Conservation (phyloP, 495 filamentous ascomycete species). For the Aspergillus olivimuriae region DNA sequence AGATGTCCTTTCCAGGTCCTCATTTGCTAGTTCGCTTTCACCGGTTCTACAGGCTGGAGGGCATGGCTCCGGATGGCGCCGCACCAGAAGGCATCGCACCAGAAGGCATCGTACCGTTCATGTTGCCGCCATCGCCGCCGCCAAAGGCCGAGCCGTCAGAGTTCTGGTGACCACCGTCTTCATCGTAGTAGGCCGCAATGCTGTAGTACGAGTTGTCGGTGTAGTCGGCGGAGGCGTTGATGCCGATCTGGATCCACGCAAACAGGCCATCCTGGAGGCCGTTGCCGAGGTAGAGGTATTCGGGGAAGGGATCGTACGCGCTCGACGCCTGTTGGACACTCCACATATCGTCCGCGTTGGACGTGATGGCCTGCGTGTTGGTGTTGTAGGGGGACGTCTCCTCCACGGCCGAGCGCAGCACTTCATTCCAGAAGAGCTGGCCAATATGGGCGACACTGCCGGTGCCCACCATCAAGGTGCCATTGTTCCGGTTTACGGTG, state of each 20-base stretch:
- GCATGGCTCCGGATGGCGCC: background rate
- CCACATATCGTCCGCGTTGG: conserved; percentile 42
- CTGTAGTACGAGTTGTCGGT: conserved; percentile 34
- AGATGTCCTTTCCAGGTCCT: too few relatives aligned
- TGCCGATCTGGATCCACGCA: conserved; percentile 52
- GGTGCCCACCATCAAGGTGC: conserved; percentile 36
- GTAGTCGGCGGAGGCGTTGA: conserved; percentile 45
- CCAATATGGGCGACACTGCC: conserved; percentile 32
- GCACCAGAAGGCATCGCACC: conserved; percentile 1
- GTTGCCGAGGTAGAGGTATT: conserved; percentile 43
- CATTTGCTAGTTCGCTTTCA: background rate
- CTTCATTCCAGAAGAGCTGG: conserved; percentile 60
- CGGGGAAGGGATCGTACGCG: conserved; percentile 31
- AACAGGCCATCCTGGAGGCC: conserved; percentile 44
- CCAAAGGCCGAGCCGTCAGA: conserved; percentile 13
- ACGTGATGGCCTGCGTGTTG: conserved; percentile 46
- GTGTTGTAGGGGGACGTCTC: conserved; percentile 47
- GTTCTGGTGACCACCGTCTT: conserved; percentile 27
- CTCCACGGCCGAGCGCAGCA: conserved; percentile 49
- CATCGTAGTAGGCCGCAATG: conserved; percentile 30
- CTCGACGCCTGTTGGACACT: conserved; percentile 22
- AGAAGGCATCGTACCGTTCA: conserved; percentile 8
- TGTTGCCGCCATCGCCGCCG: conserved; percentile 16
- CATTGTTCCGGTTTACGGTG: conserved; percentile 40
- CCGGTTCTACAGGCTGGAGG: background rate